Evolutionary conservation across 2,329 filamentous ascomycete genomes (phyloP), one percentile per base, ranked within the genome.

Genomic region (Blastomyces emzantsi): DNA sequence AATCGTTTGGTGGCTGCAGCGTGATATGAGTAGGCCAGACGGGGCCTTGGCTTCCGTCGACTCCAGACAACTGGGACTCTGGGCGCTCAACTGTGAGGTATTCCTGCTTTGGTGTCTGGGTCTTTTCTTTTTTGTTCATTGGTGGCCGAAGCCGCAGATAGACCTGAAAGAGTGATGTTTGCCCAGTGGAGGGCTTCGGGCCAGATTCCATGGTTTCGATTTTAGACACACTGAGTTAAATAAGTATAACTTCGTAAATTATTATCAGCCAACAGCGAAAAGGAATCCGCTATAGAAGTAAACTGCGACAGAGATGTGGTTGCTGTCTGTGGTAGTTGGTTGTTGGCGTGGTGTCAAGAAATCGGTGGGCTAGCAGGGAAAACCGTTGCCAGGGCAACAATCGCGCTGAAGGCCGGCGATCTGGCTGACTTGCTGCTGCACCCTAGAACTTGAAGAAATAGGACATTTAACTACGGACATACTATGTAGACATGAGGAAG

Each of bases 141-240:
- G 87, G 83, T n/a, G 89, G 89, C 19, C 89, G 87, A 59, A 97
- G 80, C 59, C 93, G 90, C 51, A 97, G 83, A 73, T 90, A 97
- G 64, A 97, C 93, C 77, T 97, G 88, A 74, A 97, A 97, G 47
- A 97, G 85, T 60, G 85, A 83, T 66, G 63, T 63, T 55, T 63
- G 65, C 39, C 60, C 65, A 22, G 61, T 49, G 13, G 81, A 73
- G 3, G 78, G 49, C 70, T 81, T 83, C 64, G 76, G 71, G 25
- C 74, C 67, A 63, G 74, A 65, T 58, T 76, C 75, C 78, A 80
- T 80, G 0, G 5, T 30, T 19, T 28, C n/a, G n/a, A 28, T 52
- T 36, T 51, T 28, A 13, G 36, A 51, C 22, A 54, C 15, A 60
- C 41, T 41, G 13, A 17, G 15, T 7, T 13, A 43, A 51, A 39